Base-by-base conservation (phyloP, 257 asterid genomes). In the Forsythia viridissima region DNA sequence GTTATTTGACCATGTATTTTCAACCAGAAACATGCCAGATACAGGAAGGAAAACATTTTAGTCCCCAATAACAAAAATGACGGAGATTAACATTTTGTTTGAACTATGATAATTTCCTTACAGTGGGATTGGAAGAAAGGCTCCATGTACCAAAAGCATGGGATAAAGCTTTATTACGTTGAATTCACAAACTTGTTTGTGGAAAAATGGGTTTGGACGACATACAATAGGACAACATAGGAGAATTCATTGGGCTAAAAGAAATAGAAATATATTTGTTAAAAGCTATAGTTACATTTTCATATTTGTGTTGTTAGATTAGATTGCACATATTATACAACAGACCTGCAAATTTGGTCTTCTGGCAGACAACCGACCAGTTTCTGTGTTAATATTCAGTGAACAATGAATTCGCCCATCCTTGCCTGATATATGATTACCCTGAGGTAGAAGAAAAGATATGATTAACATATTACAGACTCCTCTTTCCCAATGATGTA, bases 321-420 rank as follows among this genome's bases (percentile, higher is more conserved):
- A 59, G 37, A 59, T 59, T 24, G 12, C 3, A 9, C 70, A 57
- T 16, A 63, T 21, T 30, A 21, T 63, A 63, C 6, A 6, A 73
- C 75, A 73, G 76, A 96, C 99, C 99, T 96, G 99, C 88, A 96
- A 90, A 92, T 96, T 96, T 75, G 99, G 99, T 77, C 99, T 89
- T 86, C 99, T 91, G 38, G 98, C 99, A 83, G 99, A 96, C 76
- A 96, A 86, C 77, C 97, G 88, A 67, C 99, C 99, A 51, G 99
- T 96, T 89, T 96, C 99, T 6, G 99, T 96, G 88, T 96, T 96
- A 77, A 96, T 92, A 87, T 96, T 96, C 77, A 96, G 90, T 42
- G 99, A 96, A 84, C 98, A 96, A 85, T 93, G 99, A 80, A 96
- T 86, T 79, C 98, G 91, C 46, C 94, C 97, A 74, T 92, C 86